phyloP scores from a whole-genome alignment of 768 basidiomycete species.

The Serendipita indica region DNA sequence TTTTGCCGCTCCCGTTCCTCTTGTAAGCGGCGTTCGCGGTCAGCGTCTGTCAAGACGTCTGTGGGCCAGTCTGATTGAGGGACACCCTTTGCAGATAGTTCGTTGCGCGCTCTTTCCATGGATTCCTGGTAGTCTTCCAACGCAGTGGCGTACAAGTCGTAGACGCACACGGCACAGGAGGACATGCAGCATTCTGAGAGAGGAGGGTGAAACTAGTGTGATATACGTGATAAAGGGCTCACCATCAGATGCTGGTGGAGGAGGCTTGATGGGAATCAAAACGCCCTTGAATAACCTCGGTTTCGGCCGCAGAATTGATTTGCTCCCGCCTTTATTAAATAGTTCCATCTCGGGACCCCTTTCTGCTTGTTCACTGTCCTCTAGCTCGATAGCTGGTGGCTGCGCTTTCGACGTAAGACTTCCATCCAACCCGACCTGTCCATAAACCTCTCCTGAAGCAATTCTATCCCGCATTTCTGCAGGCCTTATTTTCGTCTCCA shows the following conservation, averaged over 20 bases:
- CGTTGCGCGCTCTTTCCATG: constrained; percentile 33
- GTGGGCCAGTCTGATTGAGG: constrained; percentile 54
- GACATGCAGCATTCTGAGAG: constrained; percentile 6
- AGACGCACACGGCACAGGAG: constrained; percentile 71
- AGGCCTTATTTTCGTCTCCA: neutral
- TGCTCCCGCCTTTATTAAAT: neutral
- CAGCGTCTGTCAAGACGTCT: constrained; percentile 13
- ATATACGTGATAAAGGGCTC: neutral
- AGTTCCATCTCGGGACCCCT: neutral
- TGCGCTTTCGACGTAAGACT: neutral
- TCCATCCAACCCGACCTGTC: neutral
- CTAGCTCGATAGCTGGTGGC: neutral
- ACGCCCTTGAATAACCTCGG: neutral
- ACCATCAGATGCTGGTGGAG: constrained; percentile 4
- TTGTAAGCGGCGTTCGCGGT: neutral
- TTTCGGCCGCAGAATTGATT: constrained; percentile 7
- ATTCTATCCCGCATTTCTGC: neutral
- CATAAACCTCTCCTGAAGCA: neutral
- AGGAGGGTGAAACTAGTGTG: no score
- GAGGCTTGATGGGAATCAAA: constrained; percentile 1
- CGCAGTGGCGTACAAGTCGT: constrained; percentile 72
- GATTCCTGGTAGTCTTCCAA: constrained; percentile 45
- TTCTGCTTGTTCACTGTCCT: no score
- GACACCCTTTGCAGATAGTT: constrained; percentile 34
- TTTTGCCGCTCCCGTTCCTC: neutral